These are phyloP conservation scores for Magnusiomyces suaveolens DNA, from an alignment of 1,139 yeast species.

Conservation along the genomic window DNA sequence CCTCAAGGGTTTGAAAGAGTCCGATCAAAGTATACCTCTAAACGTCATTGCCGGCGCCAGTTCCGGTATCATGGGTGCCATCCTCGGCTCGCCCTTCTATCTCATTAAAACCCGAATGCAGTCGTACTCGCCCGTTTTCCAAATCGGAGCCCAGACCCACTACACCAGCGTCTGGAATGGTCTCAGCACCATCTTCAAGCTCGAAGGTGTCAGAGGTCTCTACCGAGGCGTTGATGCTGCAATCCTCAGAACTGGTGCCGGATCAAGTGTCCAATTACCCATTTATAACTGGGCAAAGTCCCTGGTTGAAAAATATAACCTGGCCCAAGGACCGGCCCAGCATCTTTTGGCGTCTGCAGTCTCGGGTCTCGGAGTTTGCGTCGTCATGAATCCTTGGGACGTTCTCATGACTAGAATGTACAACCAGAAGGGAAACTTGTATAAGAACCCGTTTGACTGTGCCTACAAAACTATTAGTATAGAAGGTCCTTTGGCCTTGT, in stretches of 20 bases:
- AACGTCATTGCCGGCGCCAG: conserved; percentile 76
- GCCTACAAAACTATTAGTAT: conserved; percentile 64
- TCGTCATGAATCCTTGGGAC: conserved; percentile 97
- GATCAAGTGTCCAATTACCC: conserved; percentile 94
- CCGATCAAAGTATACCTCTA: conserved; percentile 41
- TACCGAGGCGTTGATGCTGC: conserved; percentile 95
- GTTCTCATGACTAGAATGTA: conserved; percentile 89
- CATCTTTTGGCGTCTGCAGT: conserved; percentile 68
- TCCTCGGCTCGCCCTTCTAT: conserved; percentile 82
- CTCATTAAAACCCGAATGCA: conserved; percentile 94
- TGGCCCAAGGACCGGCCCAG: conserved; percentile 55
- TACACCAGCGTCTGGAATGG: conserved; percentile 67
- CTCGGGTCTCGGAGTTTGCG: conserved; percentile 86
- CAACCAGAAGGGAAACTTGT: conserved; percentile 83
- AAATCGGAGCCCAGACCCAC: conserved; percentile 87
- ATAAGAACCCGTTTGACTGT: conserved; percentile 84
- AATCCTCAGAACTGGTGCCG: conserved; percentile 85
- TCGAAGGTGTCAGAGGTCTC: conserved; percentile 70
- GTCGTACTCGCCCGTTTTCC: conserved; percentile 58
- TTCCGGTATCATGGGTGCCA: conserved; percentile 85
- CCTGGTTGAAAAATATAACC: conserved; percentile 41
- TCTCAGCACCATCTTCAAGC: conserved; percentile 45
- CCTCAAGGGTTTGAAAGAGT: conserved; percentile 43
- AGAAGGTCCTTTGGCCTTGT: conserved; percentile 83
- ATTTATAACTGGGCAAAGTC: conserved; percentile 71